phyloP scores from a whole-genome alignment of 768 basidiomycete species.

The Tubosaeta sp. region DNA sequence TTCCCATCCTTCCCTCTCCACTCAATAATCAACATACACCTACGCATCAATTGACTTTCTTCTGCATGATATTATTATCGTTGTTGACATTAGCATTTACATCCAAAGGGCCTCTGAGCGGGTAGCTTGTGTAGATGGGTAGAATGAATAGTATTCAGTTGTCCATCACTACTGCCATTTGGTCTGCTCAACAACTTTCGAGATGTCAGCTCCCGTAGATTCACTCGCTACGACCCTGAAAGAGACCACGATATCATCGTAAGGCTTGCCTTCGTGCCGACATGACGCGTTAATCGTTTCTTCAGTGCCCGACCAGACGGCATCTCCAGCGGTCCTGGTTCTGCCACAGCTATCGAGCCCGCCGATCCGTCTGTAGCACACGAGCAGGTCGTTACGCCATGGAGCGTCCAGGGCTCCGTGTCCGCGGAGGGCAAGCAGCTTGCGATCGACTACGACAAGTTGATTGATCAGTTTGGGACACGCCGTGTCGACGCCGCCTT shows the following conservation, averaged over 20 bases:
- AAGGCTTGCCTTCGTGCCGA: conserved; percentile 10
- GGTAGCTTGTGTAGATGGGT: conserved; percentile 3
- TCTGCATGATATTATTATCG: conserved; percentile 28
- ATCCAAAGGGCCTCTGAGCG: not conserved
- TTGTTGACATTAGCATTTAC: conserved; percentile 16
- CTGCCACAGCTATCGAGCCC: conserved; percentile 32
- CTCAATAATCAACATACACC: conserved; percentile 23
- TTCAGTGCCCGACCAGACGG: conserved; percentile 13
- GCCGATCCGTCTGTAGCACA: conserved; percentile 30
- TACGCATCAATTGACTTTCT: conserved; percentile 21
- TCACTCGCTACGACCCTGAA: conserved; percentile 25
- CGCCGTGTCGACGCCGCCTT: conserved; percentile 70
- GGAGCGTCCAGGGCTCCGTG: conserved; percentile 94
- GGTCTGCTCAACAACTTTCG: too few species aligned
- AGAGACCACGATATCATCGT: conserved; percentile 30
- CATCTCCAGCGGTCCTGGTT: not conserved
- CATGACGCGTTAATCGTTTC: not conserved
- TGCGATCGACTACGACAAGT: conserved; percentile 95
- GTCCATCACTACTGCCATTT: too few species aligned
- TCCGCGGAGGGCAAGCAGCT: conserved; percentile 85
- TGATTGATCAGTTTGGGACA: conserved; percentile 92
- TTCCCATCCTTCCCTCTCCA: conserved; percentile 27
- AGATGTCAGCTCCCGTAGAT: too few species aligned
- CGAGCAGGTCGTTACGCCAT: conserved; percentile 89
- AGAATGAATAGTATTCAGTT: conserved; percentile 1